Evolutionary conservation across 352 stramenopile genomes (phyloP), one percentile per base, ranked within the genome.

Genomic region (Nothophytophthora sp.): DNA sequence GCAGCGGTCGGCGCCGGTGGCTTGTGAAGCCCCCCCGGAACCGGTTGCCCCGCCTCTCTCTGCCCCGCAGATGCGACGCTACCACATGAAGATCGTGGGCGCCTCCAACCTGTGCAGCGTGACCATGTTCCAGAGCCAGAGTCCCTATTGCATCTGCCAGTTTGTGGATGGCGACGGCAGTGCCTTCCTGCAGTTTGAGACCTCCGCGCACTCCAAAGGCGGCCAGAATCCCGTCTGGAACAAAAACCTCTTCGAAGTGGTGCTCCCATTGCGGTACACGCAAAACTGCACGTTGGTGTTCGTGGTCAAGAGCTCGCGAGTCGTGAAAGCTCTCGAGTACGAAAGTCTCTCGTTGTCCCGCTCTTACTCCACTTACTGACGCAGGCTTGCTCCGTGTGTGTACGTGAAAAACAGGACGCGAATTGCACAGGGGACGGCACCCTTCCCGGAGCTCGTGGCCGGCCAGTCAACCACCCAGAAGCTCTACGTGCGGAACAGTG

Each of bases 231-330:
- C 60, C 10, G 64, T 47, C 2, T 68, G 60, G 60, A 22, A 32
- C 32, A 55, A 47, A 4, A 53, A 68, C 20, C 47, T 64, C n/a
- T 68, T 68, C 20, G 54, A 68, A 19, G 18, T 68, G 24, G 60
- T 55, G 20, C 47, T 68, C 3, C 54, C 60, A 12, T 11, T 28
- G 4, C 53, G 64, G 19, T 45, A 68, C 18, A 51, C 49, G 12
- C 45, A 43, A 18, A 60, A 37, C 11, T 64, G 60, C 42, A 68
- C 60, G 0, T 44, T 68, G 37, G 60, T 68, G 6, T 68, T 68
- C 33, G 43, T 60, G 19, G 46, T 68, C 6, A 68, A 64, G 20
- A 46, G 64, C 28, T 68, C 60, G 2, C 42, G 40, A 2, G 23
- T 68, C 18, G 24, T 68, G 23, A 10, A 30, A 5, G 43, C 54